A percentile compares a stretch with the other conserved stretches of the same genome.
These are phyloP conservation scores for Elongisporangium anandrum DNA, from an alignment of 352 stramenopile genomes.

Conservation along the genomic window DNA sequence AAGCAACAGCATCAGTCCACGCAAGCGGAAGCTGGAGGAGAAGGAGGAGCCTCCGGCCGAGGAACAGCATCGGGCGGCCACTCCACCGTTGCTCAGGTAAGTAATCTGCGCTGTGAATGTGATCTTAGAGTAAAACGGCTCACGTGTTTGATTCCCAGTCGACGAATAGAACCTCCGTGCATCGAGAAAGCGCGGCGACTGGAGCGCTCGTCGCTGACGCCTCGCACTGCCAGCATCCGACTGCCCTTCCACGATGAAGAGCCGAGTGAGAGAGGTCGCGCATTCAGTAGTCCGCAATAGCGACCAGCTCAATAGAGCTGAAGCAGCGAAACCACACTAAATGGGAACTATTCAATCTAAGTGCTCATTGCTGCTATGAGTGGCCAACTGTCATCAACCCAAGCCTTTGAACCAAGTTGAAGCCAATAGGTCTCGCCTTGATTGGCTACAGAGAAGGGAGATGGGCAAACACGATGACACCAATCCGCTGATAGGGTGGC, in stretches of 20 bases:
- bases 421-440: too few relatives aligned
- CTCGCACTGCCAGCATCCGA: background rate
- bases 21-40: background rate
- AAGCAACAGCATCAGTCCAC: background rate
- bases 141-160: background rate
- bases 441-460: background rate
- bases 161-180: background rate
- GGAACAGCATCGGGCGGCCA: background rate
- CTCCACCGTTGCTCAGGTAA: background rate
- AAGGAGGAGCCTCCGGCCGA: background rate
- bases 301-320: too few relatives aligned
- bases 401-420: too few relatives aligned
- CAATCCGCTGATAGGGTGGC: background rate
- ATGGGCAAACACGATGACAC: background rate
- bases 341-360: background rate
- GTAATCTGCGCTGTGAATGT: background rate
- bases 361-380: too few relatives aligned
- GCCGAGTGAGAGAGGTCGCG: background rate
- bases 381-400: too few relatives aligned
- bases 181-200: background rate
- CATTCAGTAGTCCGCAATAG: background rate
- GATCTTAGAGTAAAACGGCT: background rate
- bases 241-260: background rate
- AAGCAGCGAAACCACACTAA: too few relatives aligned
- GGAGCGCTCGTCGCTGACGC: background rate